phyloP scores from a whole-genome alignment of 2,329 filamentous ascomycete genomes.

The Penicillium occitanis region DNA sequence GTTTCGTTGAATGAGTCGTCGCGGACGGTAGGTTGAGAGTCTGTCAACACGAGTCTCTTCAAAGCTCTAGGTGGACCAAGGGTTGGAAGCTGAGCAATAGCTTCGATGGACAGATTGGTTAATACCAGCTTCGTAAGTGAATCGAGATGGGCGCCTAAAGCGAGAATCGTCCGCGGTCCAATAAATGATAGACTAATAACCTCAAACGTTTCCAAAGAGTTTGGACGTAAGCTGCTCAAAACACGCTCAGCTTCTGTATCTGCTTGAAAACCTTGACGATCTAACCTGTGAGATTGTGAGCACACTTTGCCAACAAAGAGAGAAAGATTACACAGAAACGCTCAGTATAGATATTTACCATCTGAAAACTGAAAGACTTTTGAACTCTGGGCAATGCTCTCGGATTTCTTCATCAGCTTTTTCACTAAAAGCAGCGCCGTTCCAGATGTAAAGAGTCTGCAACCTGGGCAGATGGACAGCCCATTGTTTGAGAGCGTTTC shows the following conservation, averaged over 20 bases:
- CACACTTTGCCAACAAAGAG: background rate
- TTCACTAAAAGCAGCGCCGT: conserved; percentile 60
- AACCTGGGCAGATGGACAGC: conserved; percentile 59
- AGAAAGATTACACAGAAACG: background rate
- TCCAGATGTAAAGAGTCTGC: conserved; percentile 59
- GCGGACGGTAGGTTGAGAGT: conserved; percentile 45
- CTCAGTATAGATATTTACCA: conserved; percentile 39
- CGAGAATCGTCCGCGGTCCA: conserved; percentile 55
- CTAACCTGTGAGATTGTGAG: conserved; percentile 35
- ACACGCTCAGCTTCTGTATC: conserved; percentile 62
- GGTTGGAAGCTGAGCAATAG: conserved; percentile 39
- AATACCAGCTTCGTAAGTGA: conserved; percentile 58
- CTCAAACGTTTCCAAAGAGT: conserved; percentile 60
- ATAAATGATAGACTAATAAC: conserved; percentile 58
- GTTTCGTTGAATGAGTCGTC: conserved; percentile 54
- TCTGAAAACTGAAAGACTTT: conserved; percentile 58
- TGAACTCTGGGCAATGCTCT: conserved; percentile 61
- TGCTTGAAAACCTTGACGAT: conserved; percentile 38
- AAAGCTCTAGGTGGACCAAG: conserved; percentile 37
- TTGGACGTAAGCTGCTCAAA: conserved; percentile 55
- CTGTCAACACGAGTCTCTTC: conserved; percentile 51
- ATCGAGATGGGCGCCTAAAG: conserved; percentile 53
- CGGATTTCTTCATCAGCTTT: conserved; percentile 57
- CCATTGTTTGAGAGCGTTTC: conserved; percentile 58
- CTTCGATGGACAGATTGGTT: conserved; percentile 48